phyloP scores from a whole-genome alignment of 2,329 filamentous ascomycete species.

The Xylariaceae sp. region DNA sequence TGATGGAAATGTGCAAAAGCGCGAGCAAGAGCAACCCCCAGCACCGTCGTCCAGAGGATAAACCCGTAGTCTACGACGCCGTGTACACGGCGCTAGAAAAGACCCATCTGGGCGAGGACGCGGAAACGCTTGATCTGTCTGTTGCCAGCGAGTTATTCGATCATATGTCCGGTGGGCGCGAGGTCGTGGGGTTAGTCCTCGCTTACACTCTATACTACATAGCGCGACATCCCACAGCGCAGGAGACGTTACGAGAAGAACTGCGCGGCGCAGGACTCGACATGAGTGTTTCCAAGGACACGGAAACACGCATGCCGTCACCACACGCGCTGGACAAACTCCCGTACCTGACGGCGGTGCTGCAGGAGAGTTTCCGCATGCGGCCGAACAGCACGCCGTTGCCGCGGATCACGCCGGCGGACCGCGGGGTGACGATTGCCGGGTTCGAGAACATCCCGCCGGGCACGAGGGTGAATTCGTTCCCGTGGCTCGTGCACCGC shows the following conservation, averaged over 20 bases:
- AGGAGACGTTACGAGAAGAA: neutral
- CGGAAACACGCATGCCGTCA: neutral
- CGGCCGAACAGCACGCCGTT: slow-evolving; percentile 13
- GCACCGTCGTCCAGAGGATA: neutral
- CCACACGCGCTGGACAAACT: slow-evolving; percentile 5
- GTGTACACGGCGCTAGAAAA: neutral
- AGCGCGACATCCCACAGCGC: neutral
- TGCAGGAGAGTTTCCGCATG: slow-evolving; percentile 10
- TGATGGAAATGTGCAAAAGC: neutral
- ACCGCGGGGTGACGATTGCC: neutral
- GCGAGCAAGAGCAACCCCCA: neutral
- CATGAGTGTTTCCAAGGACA: neutral
- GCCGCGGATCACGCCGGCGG: slow-evolving; percentile 7
- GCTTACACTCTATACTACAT: slow-evolving; percentile 4
- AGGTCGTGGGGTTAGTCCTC: slow-evolving; percentile 5
- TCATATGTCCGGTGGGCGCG: slow-evolving; percentile 3
- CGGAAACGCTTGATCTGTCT: neutral
- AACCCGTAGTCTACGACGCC: neutral
- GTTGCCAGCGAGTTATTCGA: slow-evolving; percentile 12
- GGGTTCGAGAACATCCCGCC: slow-evolving; percentile 6
- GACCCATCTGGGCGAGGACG: no score
- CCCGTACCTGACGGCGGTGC: slow-evolving; percentile 5
- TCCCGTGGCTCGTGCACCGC: slow-evolving; percentile 16
- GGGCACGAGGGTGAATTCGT: slow-evolving; percentile 5
- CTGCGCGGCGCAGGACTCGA: neutral